Conservation (phyloP, 2,329 filamentous ascomycete species). For the Calycina marina region DNA sequence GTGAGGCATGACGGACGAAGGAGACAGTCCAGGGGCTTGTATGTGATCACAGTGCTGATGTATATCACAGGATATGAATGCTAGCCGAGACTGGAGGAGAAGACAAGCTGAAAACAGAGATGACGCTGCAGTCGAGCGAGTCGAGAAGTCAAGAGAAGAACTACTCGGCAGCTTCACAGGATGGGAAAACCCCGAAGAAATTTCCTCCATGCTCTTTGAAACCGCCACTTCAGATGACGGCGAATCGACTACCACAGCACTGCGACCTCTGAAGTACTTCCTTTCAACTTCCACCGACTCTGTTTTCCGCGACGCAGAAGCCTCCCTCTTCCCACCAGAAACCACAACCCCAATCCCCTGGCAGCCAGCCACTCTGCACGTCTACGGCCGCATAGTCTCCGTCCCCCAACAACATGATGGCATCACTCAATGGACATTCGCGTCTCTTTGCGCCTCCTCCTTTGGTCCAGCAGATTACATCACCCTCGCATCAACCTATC, state of each 20-base stretch:
- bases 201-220: too few relatives aligned
- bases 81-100: constrained; percentile 55
- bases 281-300: too few relatives aligned
- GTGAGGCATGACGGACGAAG: too few relatives aligned
- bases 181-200: constrained; percentile 4
- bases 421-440: constrained; percentile 50
- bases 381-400: constrained; percentile 49
- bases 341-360: constrained; percentile 24
- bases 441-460: constrained; percentile 45
- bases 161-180: constrained; percentile 14
- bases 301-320: too few relatives aligned
- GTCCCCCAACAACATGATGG: constrained; percentile 44
- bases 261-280: constrained; percentile 3
- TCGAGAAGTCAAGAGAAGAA: constrained; percentile 22
- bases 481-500: constrained; percentile 63
- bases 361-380: constrained; percentile 28
- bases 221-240: too few relatives aligned
- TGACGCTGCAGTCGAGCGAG: constrained; percentile 12
- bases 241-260: too few relatives aligned
- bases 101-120: constrained; percentile 30
- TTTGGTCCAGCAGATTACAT: constrained; percentile 76
- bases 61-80: constrained; percentile 68
- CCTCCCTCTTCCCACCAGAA: constrained; percentile 10
- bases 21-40: too few relatives aligned
- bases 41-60: too few relatives aligned